Percentiles rank a stretch among this genome's conserved stretches.
phyloP scores from a whole-genome alignment of 345 rosid genomes.

The Lagerstroemia speciosa region DNA sequence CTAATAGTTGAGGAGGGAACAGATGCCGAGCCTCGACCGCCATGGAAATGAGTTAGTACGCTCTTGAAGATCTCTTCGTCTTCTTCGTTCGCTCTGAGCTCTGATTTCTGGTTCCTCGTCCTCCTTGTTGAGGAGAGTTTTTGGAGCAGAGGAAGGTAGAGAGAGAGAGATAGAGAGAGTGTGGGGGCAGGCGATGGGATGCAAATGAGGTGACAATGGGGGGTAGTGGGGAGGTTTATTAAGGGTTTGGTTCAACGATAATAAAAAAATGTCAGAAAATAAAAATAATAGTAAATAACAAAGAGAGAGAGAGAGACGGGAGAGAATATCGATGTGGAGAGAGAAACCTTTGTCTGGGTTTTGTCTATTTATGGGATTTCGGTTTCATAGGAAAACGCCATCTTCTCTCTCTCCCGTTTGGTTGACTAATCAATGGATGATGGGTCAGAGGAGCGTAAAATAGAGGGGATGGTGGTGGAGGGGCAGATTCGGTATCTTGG shows the following conservation, averaged over 20 bases:
- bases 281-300: not conserved
- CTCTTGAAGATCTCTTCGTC: not conserved
- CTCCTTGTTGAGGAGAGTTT: not conserved
- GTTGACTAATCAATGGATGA: not conserved
- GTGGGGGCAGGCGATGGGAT: too few relatives aligned
- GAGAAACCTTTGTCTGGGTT: not conserved
- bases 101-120: not conserved
- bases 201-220: too few relatives aligned
- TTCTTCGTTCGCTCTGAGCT: too few relatives aligned
- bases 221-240: too few relatives aligned
- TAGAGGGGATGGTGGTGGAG: too few relatives aligned
- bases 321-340: not conserved
- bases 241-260: too few relatives aligned
- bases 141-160: too few relatives aligned
- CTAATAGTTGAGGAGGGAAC: conserved; percentile 11
- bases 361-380: not conserved
- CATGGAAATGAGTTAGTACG: conserved; percentile 2
- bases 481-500: not conserved
- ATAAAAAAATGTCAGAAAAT: too few relatives aligned
- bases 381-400: not conserved
- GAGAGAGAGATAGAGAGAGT: too few relatives aligned
- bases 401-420: not conserved
- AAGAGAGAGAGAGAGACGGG: not conserved
- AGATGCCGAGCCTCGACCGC: conserved; percentile 19
- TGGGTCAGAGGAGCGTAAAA: too few relatives aligned